Evolutionary conservation across 331 rosid genomes (phyloP).

Genomic region (Phaseolus coccineus): DNA sequence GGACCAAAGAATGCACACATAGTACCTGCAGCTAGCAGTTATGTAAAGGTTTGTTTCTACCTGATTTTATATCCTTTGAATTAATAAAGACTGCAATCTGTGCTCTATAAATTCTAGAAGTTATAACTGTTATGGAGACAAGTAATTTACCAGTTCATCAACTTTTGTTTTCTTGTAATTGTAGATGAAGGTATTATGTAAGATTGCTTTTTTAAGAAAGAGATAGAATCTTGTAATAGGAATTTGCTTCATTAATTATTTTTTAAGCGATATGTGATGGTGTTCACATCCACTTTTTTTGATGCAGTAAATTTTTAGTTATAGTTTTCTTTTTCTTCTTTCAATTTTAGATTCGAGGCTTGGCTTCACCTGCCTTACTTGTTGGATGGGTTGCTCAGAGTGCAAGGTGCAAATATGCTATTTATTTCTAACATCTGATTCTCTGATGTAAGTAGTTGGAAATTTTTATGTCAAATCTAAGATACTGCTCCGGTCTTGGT

Average conservation of each 20-base stretch:
- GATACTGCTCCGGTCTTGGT: conserved; percentile 21
- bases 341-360: conserved; percentile 58
- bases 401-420: conserved; percentile 57
- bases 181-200: conserved; percentile 28
- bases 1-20: conserved; percentile 72
- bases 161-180: conserved; percentile 16
- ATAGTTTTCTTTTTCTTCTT: conserved; percentile 3
- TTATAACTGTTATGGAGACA: conserved; percentile 4
- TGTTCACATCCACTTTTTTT: conserved; percentile 23
- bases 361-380: conserved; percentile 68
- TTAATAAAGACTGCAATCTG: conserved; percentile 35
- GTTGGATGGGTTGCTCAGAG: conserved; percentile 73
- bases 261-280: conserved; percentile 13
- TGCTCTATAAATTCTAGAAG: conserved; percentile 35
- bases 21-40: conserved; percentile 83
- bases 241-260: conserved; percentile 28
- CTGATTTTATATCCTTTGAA: background rate
- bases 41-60: conserved; percentile 73
- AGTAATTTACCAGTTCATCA: conserved; percentile 34
- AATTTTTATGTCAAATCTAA: conserved; percentile 4
- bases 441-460: conserved; percentile 29
- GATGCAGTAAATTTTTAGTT: conserved; percentile 25
- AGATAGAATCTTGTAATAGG: conserved; percentile 27
- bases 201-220: background rate
- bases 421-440: conserved; percentile 42